These are phyloP conservation scores for Eustoma russellianum DNA, from an alignment of 257 asterid species.

Conservation along the genomic window DNA sequence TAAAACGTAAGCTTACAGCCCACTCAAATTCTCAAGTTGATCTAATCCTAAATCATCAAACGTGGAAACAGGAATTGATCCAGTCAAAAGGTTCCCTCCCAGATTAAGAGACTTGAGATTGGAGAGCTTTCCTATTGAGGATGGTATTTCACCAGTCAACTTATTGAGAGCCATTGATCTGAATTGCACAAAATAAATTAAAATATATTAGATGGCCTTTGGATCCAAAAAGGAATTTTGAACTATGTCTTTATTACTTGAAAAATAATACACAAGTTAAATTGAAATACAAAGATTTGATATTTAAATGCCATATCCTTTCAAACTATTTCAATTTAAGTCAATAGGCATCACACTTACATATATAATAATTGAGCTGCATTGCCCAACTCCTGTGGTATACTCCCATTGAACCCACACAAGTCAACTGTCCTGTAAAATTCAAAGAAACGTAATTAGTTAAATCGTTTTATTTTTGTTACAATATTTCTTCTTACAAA, in stretches of 20 bases:
- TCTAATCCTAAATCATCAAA: slow-evolving; percentile 59
- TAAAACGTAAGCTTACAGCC: slow-evolving; percentile 48
- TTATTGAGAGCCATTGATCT: slow-evolving; percentile 87
- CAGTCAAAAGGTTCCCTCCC: slow-evolving; percentile 74
- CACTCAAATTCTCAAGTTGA: slow-evolving; percentile 73
- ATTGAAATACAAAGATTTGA: too few species aligned
- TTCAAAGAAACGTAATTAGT: background rate
- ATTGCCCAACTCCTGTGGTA: slow-evolving; percentile 79
- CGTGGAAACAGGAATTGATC: slow-evolving; percentile 71
- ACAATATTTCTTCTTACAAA: background rate
- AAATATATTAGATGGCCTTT: too few species aligned
- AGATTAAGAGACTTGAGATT: slow-evolving; percentile 85
- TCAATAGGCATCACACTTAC: slow-evolving; percentile 30
- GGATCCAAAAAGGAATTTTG: too few species aligned
- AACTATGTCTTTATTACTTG: too few species aligned
- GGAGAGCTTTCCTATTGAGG: slow-evolving; percentile 69
- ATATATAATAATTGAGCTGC: slow-evolving; percentile 65
- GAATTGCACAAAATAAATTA: slow-evolving; percentile 7
- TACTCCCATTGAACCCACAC: slow-evolving; percentile 64
- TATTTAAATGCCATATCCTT: too few species aligned
- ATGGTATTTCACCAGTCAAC: slow-evolving; percentile 80
- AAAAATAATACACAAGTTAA: too few species aligned
- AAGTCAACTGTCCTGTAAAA: slow-evolving; percentile 78
- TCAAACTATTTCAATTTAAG: too few species aligned
- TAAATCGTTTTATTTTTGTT: too few species aligned